These are phyloP conservation scores for Exophiala xenobiotica DNA, from an alignment of 2,329 filamentous ascomycete genomes.

Conservation along the genomic window DNA sequence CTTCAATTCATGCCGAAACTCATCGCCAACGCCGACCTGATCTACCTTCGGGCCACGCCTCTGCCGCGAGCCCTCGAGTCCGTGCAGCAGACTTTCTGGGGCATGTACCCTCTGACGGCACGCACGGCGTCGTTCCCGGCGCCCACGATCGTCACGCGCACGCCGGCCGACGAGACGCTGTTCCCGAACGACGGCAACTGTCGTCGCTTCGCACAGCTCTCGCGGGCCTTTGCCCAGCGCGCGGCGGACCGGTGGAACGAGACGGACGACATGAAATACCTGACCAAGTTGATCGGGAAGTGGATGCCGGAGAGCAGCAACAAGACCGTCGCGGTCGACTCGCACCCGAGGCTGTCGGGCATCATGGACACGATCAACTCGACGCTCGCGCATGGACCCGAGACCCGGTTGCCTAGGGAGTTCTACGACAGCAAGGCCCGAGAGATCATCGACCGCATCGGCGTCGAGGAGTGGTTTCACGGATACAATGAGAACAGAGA, in stretches of 20 bases:
- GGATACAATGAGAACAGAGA: conserved; percentile 82
- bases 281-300: conserved; percentile 73
- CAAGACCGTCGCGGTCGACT: conserved; percentile 78
- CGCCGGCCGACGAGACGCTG: conserved; percentile 70
- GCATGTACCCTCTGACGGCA: conserved; percentile 65
- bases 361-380: conserved; percentile 94
- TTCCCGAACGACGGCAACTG: conserved; percentile 77
- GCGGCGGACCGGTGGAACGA: conserved; percentile 72
- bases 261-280: conserved; percentile 76
- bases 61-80: conserved; percentile 75
- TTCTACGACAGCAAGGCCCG: conserved; percentile 80
- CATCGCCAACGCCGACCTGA: conserved; percentile 56
- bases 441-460: conserved; percentile 68
- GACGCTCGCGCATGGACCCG: conserved; percentile 77
- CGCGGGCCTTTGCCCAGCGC: conserved; percentile 68
- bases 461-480: conserved; percentile 87
- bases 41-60: conserved; percentile 73
- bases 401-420: conserved; percentile 73
- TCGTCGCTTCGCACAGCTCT: conserved; percentile 67
- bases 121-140: conserved; percentile 56
- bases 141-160: conserved; percentile 65
- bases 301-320: conserved; percentile 73
- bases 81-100: conserved; percentile 71
- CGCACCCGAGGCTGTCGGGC: conserved; percentile 77
- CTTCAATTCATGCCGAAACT: conserved; percentile 67